These are phyloP conservation scores for Colletotrichum cereale DNA, from an alignment of 2,329 filamentous ascomycete species.

Conservation along the genomic window DNA sequence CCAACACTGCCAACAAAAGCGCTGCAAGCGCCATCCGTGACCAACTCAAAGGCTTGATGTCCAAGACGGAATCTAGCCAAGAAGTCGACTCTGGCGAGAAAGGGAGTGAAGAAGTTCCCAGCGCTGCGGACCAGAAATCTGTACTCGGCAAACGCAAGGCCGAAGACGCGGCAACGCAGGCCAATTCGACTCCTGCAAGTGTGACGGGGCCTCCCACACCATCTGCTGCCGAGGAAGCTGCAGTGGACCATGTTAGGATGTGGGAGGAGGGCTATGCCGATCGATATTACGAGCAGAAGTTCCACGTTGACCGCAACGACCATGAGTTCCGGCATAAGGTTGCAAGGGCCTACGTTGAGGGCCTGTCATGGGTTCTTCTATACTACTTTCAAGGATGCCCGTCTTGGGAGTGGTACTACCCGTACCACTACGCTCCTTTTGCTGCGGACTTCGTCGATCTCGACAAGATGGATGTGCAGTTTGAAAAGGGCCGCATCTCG, in stretches of 20 bases:
- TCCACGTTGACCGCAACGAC: constrained; percentile 84
- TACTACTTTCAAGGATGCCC: constrained; percentile 99
- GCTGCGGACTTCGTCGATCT: constrained; percentile 93
- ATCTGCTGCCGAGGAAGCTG: constrained; percentile 69
- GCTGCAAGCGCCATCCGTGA: constrained; percentile 90
- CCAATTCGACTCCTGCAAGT: constrained; percentile 69
- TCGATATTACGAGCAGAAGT: constrained; percentile 97
- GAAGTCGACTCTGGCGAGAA: constrained; percentile 42
- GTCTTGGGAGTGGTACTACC: constrained; percentile 99
- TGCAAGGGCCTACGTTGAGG: constrained; percentile 91
- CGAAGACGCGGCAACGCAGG: constrained; percentile 72
- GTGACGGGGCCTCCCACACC: constrained; percentile 64
- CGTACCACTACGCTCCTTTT: constrained; percentile 98
- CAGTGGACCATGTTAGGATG: constrained; percentile 84
- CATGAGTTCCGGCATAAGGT: constrained; percentile 90
- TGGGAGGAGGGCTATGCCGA: constrained; percentile 98
- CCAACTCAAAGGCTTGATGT: constrained; percentile 70
- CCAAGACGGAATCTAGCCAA: constrained; percentile 39
- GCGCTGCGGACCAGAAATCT: constrained; percentile 55
- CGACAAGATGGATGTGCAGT: constrained; percentile 81
- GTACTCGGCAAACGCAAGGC: constrained; percentile 82
- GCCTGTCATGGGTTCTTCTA: constrained; percentile 91
- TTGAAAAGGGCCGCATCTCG: constrained; percentile 87
- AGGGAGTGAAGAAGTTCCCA: constrained; percentile 36
- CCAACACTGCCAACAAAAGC: constrained; percentile 91